Base-by-base conservation (phyloP, 2,329 filamentous ascomycete genomes). In the Ramularia endophylla region DNA sequence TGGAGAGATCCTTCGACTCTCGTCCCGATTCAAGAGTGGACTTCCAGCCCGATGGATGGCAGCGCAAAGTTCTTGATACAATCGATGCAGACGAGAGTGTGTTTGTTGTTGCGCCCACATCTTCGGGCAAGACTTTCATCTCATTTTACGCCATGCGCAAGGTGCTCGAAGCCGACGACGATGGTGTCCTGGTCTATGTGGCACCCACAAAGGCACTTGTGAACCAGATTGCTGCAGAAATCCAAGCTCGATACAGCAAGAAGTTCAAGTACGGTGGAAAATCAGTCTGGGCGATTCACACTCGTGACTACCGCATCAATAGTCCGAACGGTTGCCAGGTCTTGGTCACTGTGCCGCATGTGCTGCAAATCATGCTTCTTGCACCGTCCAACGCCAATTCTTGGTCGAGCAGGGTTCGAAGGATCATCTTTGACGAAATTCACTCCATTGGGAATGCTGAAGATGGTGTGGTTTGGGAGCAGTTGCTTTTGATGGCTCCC, bases 111-210 rank as follows among this genome's bases (percentile, higher is more conserved):
- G 85, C 85, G 0, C 85, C 85, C 0, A 90, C 85, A 0, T 85
- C 80, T 17, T 81, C 85, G 0, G 85, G 85, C 48, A 90, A 89
- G 61, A 90, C 85, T 0, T 90, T 89, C 60, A 89, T 89, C 44
- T 83, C 78, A 1, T 90, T 89, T 61, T 88, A 90, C 53, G 85
- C 85, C 1, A 90, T 89, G 81, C 82, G 84, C 55, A 80, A 85
- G 56, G 69, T 88, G 1, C 67, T 90, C 8, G 72, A 83, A 55
- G 72, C 73, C 3, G 78, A 77, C 47, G 76, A 89, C 45, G 77
- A 87, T 36, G 80, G 77, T 2, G 73, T 89, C 2, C 64, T 90
- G 5, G 81, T 89, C 0, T 90, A 89, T 51, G 81, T 90, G 5
- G 85, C 84, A 0, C 85, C 85, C 0, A 89, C 85, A 0, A 90